Percentiles rank a stretch among this genome's conserved stretches.
These are phyloP conservation scores for Neofusicoccum sp. DNA, from an alignment of 2,329 filamentous ascomycete genomes.

Conservation along the genomic window DNA sequence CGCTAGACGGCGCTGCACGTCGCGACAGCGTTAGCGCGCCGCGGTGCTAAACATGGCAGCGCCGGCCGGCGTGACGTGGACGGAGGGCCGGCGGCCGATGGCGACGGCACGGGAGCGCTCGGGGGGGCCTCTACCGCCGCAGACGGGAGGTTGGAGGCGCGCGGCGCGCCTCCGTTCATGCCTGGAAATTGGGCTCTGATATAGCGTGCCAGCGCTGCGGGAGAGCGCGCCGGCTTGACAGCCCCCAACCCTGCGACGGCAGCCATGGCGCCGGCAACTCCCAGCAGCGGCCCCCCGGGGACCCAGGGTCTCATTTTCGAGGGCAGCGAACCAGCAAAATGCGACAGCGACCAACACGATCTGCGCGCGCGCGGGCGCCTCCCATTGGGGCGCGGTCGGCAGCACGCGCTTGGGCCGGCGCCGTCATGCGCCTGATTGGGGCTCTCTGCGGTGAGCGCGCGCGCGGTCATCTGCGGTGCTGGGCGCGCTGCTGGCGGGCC, in stretches of 20 bases:
- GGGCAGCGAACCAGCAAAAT: slow-evolving; percentile 6
- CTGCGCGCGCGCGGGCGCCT: background rate
- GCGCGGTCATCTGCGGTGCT: slow-evolving; percentile 2
- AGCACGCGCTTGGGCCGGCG: background rate
- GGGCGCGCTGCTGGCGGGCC: background rate
- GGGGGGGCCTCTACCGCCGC: background rate
- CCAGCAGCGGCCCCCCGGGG: background rate
- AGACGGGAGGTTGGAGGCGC: background rate
- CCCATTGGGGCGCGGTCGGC: slow-evolving; percentile 13
- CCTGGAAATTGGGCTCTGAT: slow-evolving; percentile 16
- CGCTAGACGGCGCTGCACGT: slow-evolving; percentile 2
- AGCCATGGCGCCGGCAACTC: slow-evolving; percentile 16
- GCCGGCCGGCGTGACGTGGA: slow-evolving; percentile 1
- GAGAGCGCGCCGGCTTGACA: slow-evolving; percentile 6
- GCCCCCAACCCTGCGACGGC: slow-evolving; percentile 14
- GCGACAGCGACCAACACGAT: slow-evolving; percentile 14
- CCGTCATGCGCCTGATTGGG: slow-evolving; percentile 3
- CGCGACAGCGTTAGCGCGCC: background rate
- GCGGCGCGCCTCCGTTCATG: background rate
- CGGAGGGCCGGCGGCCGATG: background rate
- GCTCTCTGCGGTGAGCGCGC: slow-evolving; percentile 4
- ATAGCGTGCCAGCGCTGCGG: slow-evolving; percentile 16
- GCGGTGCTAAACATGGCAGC: background rate
- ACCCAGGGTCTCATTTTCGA: slow-evolving; percentile 4
- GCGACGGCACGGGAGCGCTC: slow-evolving; percentile 2